Evolutionary conservation across 1,284 basidiomycete genomes (phyloP).

Genomic region (Somion occarium): DNA sequence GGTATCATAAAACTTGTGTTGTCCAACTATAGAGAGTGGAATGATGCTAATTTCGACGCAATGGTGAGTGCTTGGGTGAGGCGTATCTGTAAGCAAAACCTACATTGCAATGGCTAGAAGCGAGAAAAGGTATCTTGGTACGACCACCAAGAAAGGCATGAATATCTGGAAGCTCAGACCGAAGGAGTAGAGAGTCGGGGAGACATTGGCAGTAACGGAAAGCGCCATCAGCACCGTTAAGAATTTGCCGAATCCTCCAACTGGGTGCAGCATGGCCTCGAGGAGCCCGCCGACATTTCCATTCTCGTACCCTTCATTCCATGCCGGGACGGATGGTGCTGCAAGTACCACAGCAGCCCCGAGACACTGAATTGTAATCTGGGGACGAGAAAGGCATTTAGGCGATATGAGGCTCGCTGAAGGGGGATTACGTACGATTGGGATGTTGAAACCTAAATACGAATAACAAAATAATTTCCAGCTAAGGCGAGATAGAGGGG

Average conservation of each 20-base stretch:
- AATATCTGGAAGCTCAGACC: constrained; percentile 81
- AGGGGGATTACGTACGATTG: constrained; percentile 43
- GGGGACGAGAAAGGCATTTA: too few relatives aligned
- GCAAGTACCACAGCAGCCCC: constrained; percentile 72
- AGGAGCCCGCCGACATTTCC: constrained; percentile 73
- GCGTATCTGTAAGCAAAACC: constrained; percentile 22
- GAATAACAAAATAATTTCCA: constrained; percentile 70
- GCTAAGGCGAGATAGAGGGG: constrained; percentile 27
- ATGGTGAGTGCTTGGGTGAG: not conserved
- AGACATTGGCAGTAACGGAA: constrained; percentile 82
- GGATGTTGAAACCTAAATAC: constrained; percentile 70
- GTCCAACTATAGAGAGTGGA: constrained; percentile 63
- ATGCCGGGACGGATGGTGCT: constrained; percentile 56
- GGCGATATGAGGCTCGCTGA: too few relatives aligned
- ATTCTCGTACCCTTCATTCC: constrained; percentile 58
- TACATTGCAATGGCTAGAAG: constrained; percentile 78
- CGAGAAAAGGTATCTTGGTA: constrained; percentile 88
- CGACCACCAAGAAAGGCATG: constrained; percentile 56
- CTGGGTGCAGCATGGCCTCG: constrained; percentile 67
- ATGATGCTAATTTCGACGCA: constrained; percentile 39
- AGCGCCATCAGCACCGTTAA: constrained; percentile 80
- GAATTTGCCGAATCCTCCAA: constrained; percentile 79
- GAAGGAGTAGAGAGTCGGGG: constrained; percentile 80
- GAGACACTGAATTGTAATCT: constrained; percentile 65
- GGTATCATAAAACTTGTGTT: constrained; percentile 60